A percentile compares a stretch with the other conserved stretches of the same genome.
These are phyloP conservation scores for Hypsizygus ulmarius DNA, from an alignment of 1,284 basidiomycete species.

Conservation along the genomic window DNA sequence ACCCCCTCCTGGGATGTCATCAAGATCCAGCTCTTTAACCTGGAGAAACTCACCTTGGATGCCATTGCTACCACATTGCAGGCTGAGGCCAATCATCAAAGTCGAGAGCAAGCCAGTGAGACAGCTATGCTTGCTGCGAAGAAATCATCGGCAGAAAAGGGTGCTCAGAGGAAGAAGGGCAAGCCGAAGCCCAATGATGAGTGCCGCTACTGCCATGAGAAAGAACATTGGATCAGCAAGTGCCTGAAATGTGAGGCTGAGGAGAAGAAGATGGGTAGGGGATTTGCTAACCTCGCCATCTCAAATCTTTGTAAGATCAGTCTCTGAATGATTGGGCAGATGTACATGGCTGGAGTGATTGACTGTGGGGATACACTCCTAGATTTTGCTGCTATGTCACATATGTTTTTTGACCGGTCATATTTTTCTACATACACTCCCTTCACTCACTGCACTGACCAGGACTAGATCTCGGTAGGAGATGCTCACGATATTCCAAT, in stretches of 20 bases:
- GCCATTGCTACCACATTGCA: conserved; percentile 6
- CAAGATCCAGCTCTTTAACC: conserved; percentile 12
- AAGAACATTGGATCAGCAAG: conserved; percentile 14
- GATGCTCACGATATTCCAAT: not conserved
- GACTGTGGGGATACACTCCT: not conserved
- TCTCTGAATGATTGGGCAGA: conserved; percentile 5
- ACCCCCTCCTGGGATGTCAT: conserved; percentile 11
- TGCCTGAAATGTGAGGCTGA: conserved; percentile 10
- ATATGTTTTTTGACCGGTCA: conserved; percentile 1
- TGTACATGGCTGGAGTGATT: conserved; percentile 9
- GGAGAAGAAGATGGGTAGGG: conserved; percentile 13
- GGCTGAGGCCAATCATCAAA: conserved; percentile 6
- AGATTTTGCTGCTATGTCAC: conserved; percentile 1
- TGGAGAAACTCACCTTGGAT: conserved; percentile 9
- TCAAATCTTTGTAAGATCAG: conserved; percentile 9
- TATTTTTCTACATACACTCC: not conserved
- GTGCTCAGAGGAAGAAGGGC: not conserved
- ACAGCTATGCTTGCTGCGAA: conserved; percentile 12
- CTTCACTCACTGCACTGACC: not conserved
- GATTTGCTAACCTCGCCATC: conserved; percentile 9
- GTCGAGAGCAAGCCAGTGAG: conserved; percentile 6
- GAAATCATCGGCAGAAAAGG: conserved; percentile 5
- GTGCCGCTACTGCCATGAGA: conserved; percentile 12
- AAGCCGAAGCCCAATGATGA: conserved; percentile 9
- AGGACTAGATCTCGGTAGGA: conserved; percentile 5